Evolutionary conservation across 2,329 filamentous ascomycete species (phyloP).

Genomic region (Sclerotinia subarctica): DNA sequence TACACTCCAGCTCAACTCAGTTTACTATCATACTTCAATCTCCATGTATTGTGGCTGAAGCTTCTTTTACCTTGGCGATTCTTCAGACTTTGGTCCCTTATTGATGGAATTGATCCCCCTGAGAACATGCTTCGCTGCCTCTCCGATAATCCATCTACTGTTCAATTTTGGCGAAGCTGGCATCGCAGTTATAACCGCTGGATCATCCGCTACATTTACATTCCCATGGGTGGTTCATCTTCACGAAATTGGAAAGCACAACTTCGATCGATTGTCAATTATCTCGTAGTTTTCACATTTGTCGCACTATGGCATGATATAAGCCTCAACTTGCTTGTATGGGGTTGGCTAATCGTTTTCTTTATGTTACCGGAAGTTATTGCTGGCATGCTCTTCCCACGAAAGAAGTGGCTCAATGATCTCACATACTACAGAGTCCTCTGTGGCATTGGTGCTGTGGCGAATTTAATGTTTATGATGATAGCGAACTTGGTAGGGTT

Average conservation of each 20-base stretch:
- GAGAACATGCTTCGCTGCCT: slow-evolving; percentile 99
- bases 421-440: slow-evolving; percentile 76
- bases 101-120: slow-evolving; percentile 89
- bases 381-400: slow-evolving; percentile 68
- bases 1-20: slow-evolving; percentile 87
- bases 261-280: slow-evolving; percentile 67
- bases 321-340: slow-evolving; percentile 81
- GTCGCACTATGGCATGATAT: slow-evolving; percentile 99
- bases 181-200: slow-evolving; percentile 94
- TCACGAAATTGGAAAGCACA: slow-evolving; percentile 46
- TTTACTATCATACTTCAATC: slow-evolving; percentile 91
- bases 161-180: slow-evolving; percentile 95
- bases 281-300: slow-evolving; percentile 87
- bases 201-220: slow-evolving; percentile 89
- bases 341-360: slow-evolving; percentile 94
- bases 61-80: slow-evolving; percentile 96
- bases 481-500: slow-evolving; percentile 92
- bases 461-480: slow-evolving; percentile 93
- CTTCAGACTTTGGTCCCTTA: slow-evolving; percentile 91
- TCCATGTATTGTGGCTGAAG: slow-evolving; percentile 97
- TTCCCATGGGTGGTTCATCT: slow-evolving; percentile 76
- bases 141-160: slow-evolving; percentile 86
- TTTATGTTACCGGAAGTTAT: slow-evolving; percentile 90
- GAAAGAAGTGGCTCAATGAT: slow-evolving; percentile 60
- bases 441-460: slow-evolving; percentile 75